Evolutionary conservation across 164 flowering plant species (phyloP), one percentile per base, ranked within the genome.

Genomic region (Sedum album): DNA sequence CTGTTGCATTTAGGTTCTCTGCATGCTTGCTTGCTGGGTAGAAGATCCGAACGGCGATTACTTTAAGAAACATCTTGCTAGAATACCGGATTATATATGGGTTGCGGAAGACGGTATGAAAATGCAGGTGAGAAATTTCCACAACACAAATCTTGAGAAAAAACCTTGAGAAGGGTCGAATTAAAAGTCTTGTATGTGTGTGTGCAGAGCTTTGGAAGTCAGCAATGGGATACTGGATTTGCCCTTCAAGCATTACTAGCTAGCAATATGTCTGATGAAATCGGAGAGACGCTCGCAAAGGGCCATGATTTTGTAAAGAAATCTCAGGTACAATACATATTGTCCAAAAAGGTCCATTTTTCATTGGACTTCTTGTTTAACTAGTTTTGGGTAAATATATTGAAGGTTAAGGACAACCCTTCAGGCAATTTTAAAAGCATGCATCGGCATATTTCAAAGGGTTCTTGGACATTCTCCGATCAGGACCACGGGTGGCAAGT

Each of bases 401-500:
- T 35, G 35, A 63, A 82, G 84, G 82, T 84, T 11, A 70, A 67
- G 67, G 82, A 78, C n/a, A 77, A 84, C 36, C 88, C 88, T 41
- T 81, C 83, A 14, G 84, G 86, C 7, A 79, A 84, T 66, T 84
- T 81, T 42, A 74, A 75, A 72, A 69, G 71, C 39, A 84, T 82
- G 88, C 67, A 74, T 38, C 83, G 89, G 2, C 87, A 85, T 66
- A 83, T 81, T 64, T 82, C 86, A 0, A 86, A 84, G 31, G 90
- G 88, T 21, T 69, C 88, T 9, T 86, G 90, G 90, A 79, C 90
- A 31, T 84, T 86, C 73, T 81, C 88, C 0, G 82, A 82, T 69
- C 80, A 75, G 65, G 89, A 85, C 67, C 89, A 85, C 41, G 89
- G 89, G 20, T 85, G 87, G 87, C 87, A 82, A 76, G 85, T 85